Evolutionary conservation across 306 rosid genomes (phyloP), one percentile per base, ranked within the genome.

Genomic region (Prunus padus): DNA sequence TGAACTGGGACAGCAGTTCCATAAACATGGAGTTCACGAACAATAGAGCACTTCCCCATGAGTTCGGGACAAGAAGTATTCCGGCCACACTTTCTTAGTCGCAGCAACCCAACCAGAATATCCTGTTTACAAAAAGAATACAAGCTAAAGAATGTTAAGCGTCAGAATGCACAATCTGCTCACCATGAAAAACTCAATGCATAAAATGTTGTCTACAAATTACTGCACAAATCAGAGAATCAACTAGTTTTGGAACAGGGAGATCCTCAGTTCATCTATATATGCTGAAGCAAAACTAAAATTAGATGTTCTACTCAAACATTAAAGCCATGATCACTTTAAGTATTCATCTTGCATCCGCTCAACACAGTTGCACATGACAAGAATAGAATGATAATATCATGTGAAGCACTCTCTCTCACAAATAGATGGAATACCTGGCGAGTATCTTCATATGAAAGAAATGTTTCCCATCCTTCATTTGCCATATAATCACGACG

Each of bases 1-100:
- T 95, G 97, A 84, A 92, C 99, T 30, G 99, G 99, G 59, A 95
- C 99, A 20, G 99, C 99, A 74, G 98, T 95, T 65, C 99, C 99
- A 76, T 95, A 95, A 75, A 95, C 97, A 44, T 95, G 99, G 72
- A 95, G 97, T 75, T 95, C 99, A 8, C 99, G 99, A 72, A 92
- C 90, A 77, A 90, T 88, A 65, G 99, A 95, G 61, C 98, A 92
- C 81, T 79, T 95, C 49, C 96, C 99, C 80, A 87, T 64, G 50
- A 90, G 93, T 84, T 92, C 97, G 40, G 97, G 93, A 85, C 97
- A 92, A 12, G 97, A 80, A 66, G 92, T 83, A 79, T 90, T 95
- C 22, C 77, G 85, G 59, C 99, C 90, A 55, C 99, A 92, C 84
- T 88, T 95, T 25, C 99, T 88, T 72, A 95, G 81, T 51, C 99